These are phyloP conservation scores for Paecilomyces variotii DNA, from an alignment of 2,329 filamentous ascomycete genomes.

Conservation along the genomic window DNA sequence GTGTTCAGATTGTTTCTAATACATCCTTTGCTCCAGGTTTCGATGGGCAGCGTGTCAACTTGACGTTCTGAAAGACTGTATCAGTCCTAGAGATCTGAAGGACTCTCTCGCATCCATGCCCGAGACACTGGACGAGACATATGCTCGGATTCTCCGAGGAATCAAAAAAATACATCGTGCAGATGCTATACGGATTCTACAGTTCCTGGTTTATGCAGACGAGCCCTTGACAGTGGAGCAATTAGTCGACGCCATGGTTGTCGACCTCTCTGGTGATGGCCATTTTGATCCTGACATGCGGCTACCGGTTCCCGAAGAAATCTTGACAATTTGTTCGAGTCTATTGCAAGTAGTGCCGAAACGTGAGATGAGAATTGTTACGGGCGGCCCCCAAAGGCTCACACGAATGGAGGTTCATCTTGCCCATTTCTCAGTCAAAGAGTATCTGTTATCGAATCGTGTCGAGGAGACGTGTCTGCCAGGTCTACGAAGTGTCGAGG, in stretches of 20 bases:
- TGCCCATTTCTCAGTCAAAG: slow-evolving; percentile 16
- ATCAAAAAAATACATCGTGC: slow-evolving; percentile 7
- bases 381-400: neutral
- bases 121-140: slow-evolving; percentile 16
- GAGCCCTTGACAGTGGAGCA: slow-evolving; percentile 10
- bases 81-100: slow-evolving; percentile 8
- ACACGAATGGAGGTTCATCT: slow-evolving; percentile 8
- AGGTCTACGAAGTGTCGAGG: neutral
- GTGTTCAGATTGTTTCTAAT: neutral
- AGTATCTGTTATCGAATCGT: slow-evolving; percentile 12
- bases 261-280: slow-evolving; percentile 2
- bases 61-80: slow-evolving; percentile 13
- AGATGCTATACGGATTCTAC: slow-evolving; percentile 9
- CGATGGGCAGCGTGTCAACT: slow-evolving; percentile 20
- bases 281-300: slow-evolving; percentile 4
- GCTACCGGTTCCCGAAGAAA: slow-evolving; percentile 7
- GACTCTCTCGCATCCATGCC: slow-evolving; percentile 12
- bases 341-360: slow-evolving; percentile 6
- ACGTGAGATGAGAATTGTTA: neutral
- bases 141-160: slow-evolving; percentile 10
- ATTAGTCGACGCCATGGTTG: slow-evolving; percentile 7
- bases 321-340: slow-evolving; percentile 12
- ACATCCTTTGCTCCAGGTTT: slow-evolving; percentile 11
- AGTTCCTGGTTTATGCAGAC: slow-evolving; percentile 11
- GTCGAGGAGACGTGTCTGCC: neutral